phyloP scores from a whole-genome alignment of 2,329 filamentous ascomycete genomes.

The Epichloe typhina region DNA sequence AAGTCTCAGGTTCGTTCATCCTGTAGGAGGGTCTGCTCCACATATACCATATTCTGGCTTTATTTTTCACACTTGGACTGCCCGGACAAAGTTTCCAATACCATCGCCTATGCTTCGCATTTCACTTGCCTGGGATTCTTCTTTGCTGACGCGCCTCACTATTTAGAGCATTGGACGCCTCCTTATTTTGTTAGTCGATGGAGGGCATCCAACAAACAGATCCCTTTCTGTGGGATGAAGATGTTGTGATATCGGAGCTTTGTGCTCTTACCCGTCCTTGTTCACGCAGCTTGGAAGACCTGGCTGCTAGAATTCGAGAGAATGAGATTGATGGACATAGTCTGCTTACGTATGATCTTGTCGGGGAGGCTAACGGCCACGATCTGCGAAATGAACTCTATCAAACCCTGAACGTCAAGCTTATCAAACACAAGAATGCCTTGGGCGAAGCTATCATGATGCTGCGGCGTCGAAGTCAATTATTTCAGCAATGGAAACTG shows the following conservation, averaged over 20 bases:
- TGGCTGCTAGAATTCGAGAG: slow-evolving; percentile 44
- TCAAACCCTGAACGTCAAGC: slow-evolving; percentile 40
- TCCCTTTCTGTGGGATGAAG: slow-evolving; percentile 62
- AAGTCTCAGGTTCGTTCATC: not conserved
- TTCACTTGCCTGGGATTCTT: not conserved
- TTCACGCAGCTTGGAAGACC: slow-evolving; percentile 30
- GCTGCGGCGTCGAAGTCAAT: slow-evolving; percentile 38
- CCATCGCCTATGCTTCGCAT: not conserved
- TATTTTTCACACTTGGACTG: not conserved
- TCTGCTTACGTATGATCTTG: slow-evolving; percentile 44
- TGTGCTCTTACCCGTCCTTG: slow-evolving; percentile 41
- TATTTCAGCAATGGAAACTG: slow-evolving; percentile 26
- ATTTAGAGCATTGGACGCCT: not conserved
- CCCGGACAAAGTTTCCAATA: not conserved
- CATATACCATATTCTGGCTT: not conserved
- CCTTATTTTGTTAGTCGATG: slow-evolving; percentile 12
- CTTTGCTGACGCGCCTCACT: not conserved
- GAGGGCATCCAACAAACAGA: slow-evolving; percentile 31
- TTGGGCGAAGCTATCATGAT: slow-evolving; percentile 44
- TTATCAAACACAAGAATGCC: slow-evolving; percentile 42
- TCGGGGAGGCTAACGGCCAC: slow-evolving; percentile 18
- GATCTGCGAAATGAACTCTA: slow-evolving; percentile 32
- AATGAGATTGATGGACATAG: slow-evolving; percentile 53
- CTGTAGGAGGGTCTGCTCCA: not conserved
- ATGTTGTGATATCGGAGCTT: slow-evolving; percentile 53